Percentiles rank a stretch among this genome's conserved stretches.
Conservation (phyloP, 352 stramenopile genomes). For the Elongisporangium prolatum region DNA sequence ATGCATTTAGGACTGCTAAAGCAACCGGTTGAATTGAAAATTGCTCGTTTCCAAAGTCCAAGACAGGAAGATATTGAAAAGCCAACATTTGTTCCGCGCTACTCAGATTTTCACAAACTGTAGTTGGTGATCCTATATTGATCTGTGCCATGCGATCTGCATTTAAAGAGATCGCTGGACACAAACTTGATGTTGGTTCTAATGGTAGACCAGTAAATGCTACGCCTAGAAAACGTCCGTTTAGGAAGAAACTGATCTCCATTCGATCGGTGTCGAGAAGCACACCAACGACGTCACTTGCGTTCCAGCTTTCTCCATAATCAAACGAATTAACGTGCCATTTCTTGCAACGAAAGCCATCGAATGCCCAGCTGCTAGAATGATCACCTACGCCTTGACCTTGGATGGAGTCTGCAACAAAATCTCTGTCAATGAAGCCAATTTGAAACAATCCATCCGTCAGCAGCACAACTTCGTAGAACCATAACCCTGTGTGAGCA, state of each 20-base stretch:
- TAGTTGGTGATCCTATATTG: slow-evolving; percentile 52
- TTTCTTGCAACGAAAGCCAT: slow-evolving; percentile 86
- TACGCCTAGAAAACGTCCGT: slow-evolving; percentile 85
- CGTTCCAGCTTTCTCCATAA: slow-evolving; percentile 82
- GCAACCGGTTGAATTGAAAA: slow-evolving; percentile 35
- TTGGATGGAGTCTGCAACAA: slow-evolving; percentile 75
- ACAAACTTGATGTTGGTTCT: slow-evolving; percentile 42
- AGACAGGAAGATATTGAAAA: slow-evolving; percentile 32
- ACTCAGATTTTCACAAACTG: background rate
- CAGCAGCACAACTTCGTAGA: slow-evolving; percentile 88
- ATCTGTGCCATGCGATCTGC: slow-evolving; percentile 73
- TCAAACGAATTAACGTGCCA: slow-evolving; percentile 82
- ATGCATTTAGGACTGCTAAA: slow-evolving; percentile 15
- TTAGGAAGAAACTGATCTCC: slow-evolving; percentile 89
- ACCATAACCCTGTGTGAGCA: slow-evolving; percentile 70
- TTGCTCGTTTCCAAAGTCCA: slow-evolving; percentile 38
- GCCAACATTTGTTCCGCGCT: slow-evolving; percentile 5
- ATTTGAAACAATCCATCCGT: slow-evolving; percentile 92
- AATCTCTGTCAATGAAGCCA: slow-evolving; percentile 87
- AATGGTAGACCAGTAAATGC: slow-evolving; percentile 67
- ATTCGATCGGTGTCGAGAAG: slow-evolving; percentile 82
- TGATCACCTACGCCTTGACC: slow-evolving; percentile 92
- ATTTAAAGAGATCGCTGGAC: slow-evolving; percentile 84
- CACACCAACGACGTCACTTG: slow-evolving; percentile 83
- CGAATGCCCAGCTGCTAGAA: slow-evolving; percentile 87